Conservation (phyloP, 139 green algal species). For the Nannochloris sp. region DNA sequence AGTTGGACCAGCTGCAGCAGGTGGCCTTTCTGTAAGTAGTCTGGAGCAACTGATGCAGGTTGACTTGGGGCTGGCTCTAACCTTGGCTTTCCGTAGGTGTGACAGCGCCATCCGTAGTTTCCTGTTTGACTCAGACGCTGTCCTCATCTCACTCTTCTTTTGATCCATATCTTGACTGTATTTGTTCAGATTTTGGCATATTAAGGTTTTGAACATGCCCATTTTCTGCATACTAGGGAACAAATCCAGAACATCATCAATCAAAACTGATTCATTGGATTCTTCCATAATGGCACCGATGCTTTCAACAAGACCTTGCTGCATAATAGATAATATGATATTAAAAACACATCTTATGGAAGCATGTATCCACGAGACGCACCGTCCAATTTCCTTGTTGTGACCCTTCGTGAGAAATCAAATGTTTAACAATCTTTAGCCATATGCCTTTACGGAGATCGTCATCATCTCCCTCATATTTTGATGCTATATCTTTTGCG, state of each 20-base stretch:
- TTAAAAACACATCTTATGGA: background rate
- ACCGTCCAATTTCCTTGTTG: background rate
- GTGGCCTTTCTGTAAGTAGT: constrained; percentile 31
- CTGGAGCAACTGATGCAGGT: constrained; percentile 50
- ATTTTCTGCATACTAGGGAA: constrained; percentile 96
- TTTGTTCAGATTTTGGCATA: constrained; percentile 72
- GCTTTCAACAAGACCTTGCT: constrained; percentile 26
- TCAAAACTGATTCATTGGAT: constrained; percentile 68
- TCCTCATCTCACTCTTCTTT: constrained; percentile 59
- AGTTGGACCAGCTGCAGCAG: constrained; percentile 20
- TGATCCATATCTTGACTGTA: constrained; percentile 73
- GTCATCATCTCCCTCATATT: constrained; percentile 40
- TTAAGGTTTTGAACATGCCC: constrained; percentile 86
- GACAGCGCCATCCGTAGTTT: background rate
- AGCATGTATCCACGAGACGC: background rate
- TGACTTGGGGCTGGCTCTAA: constrained; percentile 38
- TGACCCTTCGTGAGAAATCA: constrained; percentile 51
- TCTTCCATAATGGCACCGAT: constrained; percentile 63
- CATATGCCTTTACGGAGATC: constrained; percentile 64
- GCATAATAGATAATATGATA: background rate
- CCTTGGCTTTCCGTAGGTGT: constrained; percentile 9
- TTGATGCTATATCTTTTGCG: constrained; percentile 63
- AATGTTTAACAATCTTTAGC: constrained; percentile 73
- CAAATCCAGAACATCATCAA: constrained; percentile 94
- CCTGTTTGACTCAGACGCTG: constrained; percentile 60